A percentile compares a stretch with the other conserved stretches of the same genome.
Conservation (phyloP, 148 eudicot species). For the Persicaria tinctoria region DNA sequence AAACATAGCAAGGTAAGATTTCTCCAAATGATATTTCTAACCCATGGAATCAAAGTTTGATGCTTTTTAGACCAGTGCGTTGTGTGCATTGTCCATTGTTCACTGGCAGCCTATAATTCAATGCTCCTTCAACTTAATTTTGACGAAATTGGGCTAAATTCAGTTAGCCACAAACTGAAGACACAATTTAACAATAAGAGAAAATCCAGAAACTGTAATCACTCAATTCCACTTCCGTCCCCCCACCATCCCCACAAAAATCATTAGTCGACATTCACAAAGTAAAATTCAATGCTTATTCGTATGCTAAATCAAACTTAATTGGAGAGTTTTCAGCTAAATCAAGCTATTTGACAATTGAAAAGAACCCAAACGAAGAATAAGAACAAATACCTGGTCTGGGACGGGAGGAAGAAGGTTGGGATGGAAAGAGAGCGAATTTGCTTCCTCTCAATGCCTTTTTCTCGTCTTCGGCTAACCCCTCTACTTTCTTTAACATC, state of each 20-base stretch:
- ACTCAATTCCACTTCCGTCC: background rate
- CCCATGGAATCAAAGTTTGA: background rate
- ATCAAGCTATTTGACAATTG: background rate
- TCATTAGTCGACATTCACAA: background rate
- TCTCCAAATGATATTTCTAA: background rate
- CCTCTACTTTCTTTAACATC: constrained; percentile 28
- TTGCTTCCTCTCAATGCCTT: constrained; percentile 77
- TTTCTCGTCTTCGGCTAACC: constrained; percentile 63
- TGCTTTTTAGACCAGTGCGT: background rate
- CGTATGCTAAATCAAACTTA: background rate
- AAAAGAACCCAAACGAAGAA: background rate
- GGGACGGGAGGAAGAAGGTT: constrained; percentile 28
- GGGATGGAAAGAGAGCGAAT: constrained; percentile 79
- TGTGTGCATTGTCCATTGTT: background rate
- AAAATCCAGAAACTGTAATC: constrained; percentile 1
- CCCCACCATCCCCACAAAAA: background rate
- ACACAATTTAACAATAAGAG: background rate
- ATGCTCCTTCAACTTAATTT: background rate
- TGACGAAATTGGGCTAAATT: background rate
- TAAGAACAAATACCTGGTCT: constrained; percentile 28
- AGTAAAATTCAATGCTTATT: background rate
- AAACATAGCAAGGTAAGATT: background rate
- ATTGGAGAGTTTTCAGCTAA: background rate
- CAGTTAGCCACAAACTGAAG: background rate
- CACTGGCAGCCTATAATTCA: background rate